Conservation (phyloP, 2,329 filamentous ascomycete genomes). For the Alternaria solani region DNA sequence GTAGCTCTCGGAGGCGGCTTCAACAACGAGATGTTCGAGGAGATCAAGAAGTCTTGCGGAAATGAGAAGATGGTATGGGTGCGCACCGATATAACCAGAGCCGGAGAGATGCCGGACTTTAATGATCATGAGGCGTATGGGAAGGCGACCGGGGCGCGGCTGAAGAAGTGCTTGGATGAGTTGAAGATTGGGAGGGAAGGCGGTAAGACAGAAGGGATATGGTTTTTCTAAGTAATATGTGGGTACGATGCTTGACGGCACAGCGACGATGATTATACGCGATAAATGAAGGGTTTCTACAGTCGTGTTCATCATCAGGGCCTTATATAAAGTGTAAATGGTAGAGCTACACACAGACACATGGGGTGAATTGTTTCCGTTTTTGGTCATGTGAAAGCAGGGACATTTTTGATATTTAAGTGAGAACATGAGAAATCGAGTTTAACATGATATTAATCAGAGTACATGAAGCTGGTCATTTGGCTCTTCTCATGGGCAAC, state of each 20-base stretch:
- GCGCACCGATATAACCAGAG: conserved; percentile 4
- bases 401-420: no score
- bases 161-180: conserved; percentile 17
- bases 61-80: conserved; percentile 18
- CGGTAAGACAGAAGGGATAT: conserved; percentile 8
- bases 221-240: neutral
- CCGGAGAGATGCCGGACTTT: conserved; percentile 7
- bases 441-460: no score
- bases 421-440: no score
- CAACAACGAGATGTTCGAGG: neutral
- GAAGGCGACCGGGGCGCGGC: conserved; percentile 3
- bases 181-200: conserved; percentile 12
- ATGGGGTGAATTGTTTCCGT: no score
- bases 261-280: no score
- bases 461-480: no score
- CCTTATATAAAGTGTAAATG: no score
- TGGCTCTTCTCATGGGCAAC: no score
- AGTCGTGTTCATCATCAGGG: no score
- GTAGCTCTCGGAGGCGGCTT: conserved; percentile 4
- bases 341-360: no score
- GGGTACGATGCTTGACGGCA: neutral
- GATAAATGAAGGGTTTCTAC: no score
- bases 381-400: no score
- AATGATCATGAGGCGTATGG: conserved; percentile 18
- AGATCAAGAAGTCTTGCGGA: conserved; percentile 9